Percentiles rank a stretch among this genome's conserved stretches.
Conservation (phyloP, 1,139 yeast genomes). For the Ogataea hybrid region DNA sequence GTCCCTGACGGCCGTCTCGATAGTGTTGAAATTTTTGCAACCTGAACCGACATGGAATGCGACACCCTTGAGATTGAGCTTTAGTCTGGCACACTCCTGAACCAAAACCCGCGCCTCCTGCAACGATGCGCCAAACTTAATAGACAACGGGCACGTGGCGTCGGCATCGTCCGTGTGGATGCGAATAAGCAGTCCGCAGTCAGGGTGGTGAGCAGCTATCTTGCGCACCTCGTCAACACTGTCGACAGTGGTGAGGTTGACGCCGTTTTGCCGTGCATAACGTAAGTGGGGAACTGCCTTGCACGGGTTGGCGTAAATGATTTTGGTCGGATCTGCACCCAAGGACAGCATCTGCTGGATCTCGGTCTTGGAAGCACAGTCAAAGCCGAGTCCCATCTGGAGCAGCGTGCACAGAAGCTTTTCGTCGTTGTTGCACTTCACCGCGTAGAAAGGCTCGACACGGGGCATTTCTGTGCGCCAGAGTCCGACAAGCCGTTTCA, state of each 20-base stretch:
- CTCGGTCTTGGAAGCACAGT: constrained; percentile 90
- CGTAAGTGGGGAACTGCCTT: constrained; percentile 80
- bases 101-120: constrained; percentile 55
- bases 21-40: constrained; percentile 70
- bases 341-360: constrained; percentile 62
- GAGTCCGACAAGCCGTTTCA: constrained; percentile 53
- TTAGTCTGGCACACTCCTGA: constrained; percentile 58
- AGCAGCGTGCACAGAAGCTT: constrained; percentile 59
- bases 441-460: constrained; percentile 85
- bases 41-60: constrained; percentile 98
- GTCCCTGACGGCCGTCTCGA: constrained; percentile 70
- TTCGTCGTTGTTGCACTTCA: constrained; percentile 84
- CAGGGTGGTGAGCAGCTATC: constrained; percentile 65
- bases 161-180: constrained; percentile 87
- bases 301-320: constrained; percentile 93
- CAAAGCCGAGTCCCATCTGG: constrained; percentile 71
- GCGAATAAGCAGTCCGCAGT: constrained; percentile 69
- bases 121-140: constrained; percentile 84
- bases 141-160: constrained; percentile 83
- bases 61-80: constrained; percentile 71
- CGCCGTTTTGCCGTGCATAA: constrained; percentile 55
- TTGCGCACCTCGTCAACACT: constrained; percentile 82
- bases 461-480: constrained; percentile 72
- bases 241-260: constrained; percentile 84
- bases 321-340: constrained; percentile 63